Evolutionary conservation across 192 early-diverging fungal species (phyloP), one percentile per base, ranked within the genome.

Genomic region (Coemansia sp.): DNA sequence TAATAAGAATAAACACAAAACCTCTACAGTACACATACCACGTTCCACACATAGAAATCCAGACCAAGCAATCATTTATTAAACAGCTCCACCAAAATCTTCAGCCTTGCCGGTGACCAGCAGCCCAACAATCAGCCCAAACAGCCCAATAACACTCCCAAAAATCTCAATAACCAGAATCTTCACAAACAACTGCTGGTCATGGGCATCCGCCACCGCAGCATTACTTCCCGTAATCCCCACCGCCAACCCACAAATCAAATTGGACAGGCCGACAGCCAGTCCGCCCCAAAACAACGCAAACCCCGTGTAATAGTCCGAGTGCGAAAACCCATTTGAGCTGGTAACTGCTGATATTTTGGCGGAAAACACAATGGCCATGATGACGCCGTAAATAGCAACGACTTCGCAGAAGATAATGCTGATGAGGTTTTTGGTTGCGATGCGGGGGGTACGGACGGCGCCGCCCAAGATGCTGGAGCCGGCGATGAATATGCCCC

Each of bases 381-480:
- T 96, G 68, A 98, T 97, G 23, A 98, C 86, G 59, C 96, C 96
- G 83, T 98, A 98, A 65, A 98, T 98, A 63, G 95, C 96, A 10
- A 98, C 96, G 53, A 97, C 97, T 83, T 98, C 97, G 82, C 95
- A 98, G 71, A 98, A 98, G 73, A 97, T 98, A 65, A 98, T 95
- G 68, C 92, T 93, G 77, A 98, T 95, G 67, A 98, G 85, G 85
- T 98, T 98, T 81, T 95, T 95, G 24, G 95, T 95, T 51, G 90
- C 85, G 64, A 98, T 97, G 29, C 97, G 85, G 59, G 97, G 97
- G 3, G 93, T 86, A 48, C 86, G 84, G 48, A 98, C 93, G 12
- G 91, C 93, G 19, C 85, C 94, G 68, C 94, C 96, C 17, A 98
- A 82, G 24, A 98, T 84, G 63, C 86, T 88, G 24, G 91, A 84